These are phyloP conservation scores for Torrubiella hemipterigena DNA, from an alignment of 2,329 filamentous ascomycete species.

Conservation along the genomic window DNA sequence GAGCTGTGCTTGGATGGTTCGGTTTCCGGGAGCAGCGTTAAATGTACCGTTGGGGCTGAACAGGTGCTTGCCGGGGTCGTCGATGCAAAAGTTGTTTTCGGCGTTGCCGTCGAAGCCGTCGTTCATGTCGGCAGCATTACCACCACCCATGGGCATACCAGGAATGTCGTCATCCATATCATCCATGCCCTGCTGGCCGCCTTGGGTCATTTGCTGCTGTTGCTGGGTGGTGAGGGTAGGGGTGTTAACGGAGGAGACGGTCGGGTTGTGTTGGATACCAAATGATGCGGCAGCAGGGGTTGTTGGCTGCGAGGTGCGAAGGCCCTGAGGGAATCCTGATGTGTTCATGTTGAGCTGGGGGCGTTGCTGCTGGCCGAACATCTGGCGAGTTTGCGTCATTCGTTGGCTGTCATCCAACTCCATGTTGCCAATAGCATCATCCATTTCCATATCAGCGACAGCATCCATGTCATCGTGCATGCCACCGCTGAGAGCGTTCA, in stretches of 20 bases:
- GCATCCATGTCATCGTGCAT: conserved; percentile 61
- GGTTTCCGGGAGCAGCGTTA: conserved; percentile 48
- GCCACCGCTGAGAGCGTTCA: conserved; percentile 26
- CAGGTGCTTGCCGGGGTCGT: conserved; percentile 87
- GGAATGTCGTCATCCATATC: conserved; percentile 67
- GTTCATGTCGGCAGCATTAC: conserved; percentile 39
- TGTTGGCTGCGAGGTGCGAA: conserved; percentile 74
- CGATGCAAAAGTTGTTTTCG: conserved; percentile 53
- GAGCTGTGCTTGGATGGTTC: conserved; percentile 54
- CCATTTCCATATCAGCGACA: conserved; percentile 93
- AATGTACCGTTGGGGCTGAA: conserved; percentile 75
- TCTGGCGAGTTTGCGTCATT: conserved; percentile 57
- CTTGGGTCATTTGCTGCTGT: conserved; percentile 51
- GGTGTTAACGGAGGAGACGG: conserved; percentile 93
- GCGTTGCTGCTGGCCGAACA: conserved; percentile 51
- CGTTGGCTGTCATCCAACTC: conserved; percentile 50
- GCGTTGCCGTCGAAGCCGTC: conserved; percentile 27
- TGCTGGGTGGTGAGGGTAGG: conserved; percentile 77
- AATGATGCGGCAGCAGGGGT: conserved; percentile 71
- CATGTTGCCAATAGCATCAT: conserved; percentile 61
- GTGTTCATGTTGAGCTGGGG: conserved; percentile 75
- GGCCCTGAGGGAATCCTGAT: conserved; percentile 61
- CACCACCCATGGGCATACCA: conserved; percentile 49
- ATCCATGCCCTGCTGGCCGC: conserved; percentile 38
- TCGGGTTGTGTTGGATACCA: conserved; percentile 82